Evolutionary conservation across 768 basidiomycete genomes (phyloP).

Genomic region (Chlorophyllum brunneum): DNA sequence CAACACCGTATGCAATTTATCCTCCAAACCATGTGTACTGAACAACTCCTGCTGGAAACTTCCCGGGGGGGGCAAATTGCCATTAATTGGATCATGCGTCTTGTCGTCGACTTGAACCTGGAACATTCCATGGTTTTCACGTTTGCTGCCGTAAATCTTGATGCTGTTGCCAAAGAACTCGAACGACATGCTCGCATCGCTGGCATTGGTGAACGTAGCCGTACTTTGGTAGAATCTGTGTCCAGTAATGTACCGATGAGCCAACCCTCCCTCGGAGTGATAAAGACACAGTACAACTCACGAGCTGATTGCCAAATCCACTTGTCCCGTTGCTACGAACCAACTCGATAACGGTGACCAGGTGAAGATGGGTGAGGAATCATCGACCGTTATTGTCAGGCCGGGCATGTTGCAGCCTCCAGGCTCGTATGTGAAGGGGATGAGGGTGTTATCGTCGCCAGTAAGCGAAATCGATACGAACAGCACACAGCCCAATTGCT

Average conservation of each 20-base stretch:
- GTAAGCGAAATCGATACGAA: no score
- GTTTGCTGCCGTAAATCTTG: conserved; percentile 47
- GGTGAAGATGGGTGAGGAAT: conserved; percentile 24
- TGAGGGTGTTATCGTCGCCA: neutral
- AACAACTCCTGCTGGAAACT: conserved; percentile 42
- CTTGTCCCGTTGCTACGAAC: conserved; percentile 20
- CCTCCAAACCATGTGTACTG: conserved; percentile 25
- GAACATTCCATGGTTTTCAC: conserved; percentile 43
- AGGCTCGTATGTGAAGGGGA: no score
- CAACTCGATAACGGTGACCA: conserved; percentile 23
- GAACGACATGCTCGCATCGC: conserved; percentile 32
- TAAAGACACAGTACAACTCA: conserved; percentile 11
- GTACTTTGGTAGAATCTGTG: conserved; percentile 33
- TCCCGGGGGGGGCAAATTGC: conserved; percentile 21
- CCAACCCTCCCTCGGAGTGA: neutral
- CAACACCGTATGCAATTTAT: conserved; percentile 34
- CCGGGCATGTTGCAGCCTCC: conserved; percentile 32
- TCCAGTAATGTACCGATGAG: neutral
- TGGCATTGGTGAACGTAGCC: conserved; percentile 33
- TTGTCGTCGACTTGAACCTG: conserved; percentile 37
- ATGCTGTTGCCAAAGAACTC: conserved; percentile 47
- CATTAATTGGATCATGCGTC: conserved; percentile 24
- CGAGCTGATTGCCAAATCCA: conserved; percentile 16
- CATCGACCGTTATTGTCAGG: conserved; percentile 30
- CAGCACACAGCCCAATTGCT: no score